These are phyloP conservation scores for Populus nigra DNA, from an alignment of 345 rosid species.

Conservation along the genomic window DNA sequence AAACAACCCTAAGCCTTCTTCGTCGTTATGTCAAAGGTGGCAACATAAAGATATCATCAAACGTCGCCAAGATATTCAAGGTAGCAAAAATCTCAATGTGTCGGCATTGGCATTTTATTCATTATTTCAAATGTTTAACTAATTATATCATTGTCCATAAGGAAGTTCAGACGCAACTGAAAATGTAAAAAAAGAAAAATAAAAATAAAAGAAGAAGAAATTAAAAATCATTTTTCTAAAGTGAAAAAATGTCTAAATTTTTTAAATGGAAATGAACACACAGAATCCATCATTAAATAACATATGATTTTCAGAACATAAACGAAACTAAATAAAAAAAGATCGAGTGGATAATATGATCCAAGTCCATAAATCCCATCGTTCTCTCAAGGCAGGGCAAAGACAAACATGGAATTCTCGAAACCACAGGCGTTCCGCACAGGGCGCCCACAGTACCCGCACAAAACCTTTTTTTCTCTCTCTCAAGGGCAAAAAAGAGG, in stretches of 20 bases:
- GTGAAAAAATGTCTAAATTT: background rate
- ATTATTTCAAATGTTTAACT: background rate
- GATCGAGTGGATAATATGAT: background rate
- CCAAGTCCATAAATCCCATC: background rate
- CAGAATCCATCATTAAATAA: background rate
- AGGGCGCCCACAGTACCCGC: slow-evolving; percentile 7
- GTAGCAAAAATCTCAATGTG: background rate
- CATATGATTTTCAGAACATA: background rate
- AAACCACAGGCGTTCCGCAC: slow-evolving; percentile 12
- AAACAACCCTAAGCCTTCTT: background rate
- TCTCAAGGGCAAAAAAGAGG: background rate
- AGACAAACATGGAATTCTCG: background rate
- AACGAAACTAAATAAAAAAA: background rate
- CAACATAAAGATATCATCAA: background rate
- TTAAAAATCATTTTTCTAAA: background rate
- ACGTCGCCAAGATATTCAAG: background rate
- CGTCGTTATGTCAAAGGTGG: background rate
- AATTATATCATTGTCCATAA: background rate
- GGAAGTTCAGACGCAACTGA: background rate
- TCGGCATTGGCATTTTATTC: background rate
- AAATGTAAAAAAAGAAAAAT: background rate
- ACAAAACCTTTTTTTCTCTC: background rate
- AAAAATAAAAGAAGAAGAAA: too few species aligned
- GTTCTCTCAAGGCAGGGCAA: background rate
- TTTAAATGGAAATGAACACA: background rate